Conservation (phyloP, 768 basidiomycete genomes). For the Coprinopsis marcescibilis region DNA sequence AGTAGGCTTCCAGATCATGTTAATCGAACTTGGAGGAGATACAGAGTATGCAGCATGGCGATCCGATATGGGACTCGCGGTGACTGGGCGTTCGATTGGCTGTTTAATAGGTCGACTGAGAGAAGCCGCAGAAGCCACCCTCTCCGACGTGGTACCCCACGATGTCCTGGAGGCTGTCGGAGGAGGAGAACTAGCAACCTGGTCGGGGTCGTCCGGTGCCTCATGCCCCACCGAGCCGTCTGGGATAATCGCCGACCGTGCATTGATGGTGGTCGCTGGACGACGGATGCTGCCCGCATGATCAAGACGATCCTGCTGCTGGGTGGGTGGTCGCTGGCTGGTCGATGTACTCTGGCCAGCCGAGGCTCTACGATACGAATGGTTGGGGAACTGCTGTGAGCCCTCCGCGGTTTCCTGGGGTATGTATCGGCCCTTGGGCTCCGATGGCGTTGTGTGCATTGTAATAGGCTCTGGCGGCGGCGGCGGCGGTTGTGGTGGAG, state of each 20-base stretch:
- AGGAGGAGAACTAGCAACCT: background rate
- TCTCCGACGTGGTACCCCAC: background rate
- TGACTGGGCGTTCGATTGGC: background rate
- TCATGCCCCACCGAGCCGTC: background rate
- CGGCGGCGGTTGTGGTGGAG: slow-evolving; percentile 8
- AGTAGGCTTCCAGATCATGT: slow-evolving; percentile 42
- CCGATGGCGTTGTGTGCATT: background rate
- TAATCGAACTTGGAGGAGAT: slow-evolving; percentile 20
- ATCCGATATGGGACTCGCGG: slow-evolving; percentile 29
- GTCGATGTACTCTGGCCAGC: background rate
- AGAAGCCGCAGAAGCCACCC: background rate
- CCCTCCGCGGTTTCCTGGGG: too few relatives aligned
- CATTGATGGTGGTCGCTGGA: background rate
- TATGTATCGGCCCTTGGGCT: too few relatives aligned
- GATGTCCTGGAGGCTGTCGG: background rate
- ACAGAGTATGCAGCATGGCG: slow-evolving; percentile 26
- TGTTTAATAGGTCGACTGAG: background rate
- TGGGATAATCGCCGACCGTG: background rate
- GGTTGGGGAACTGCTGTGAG: too few relatives aligned
- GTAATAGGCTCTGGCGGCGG: background rate
- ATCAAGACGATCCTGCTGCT: background rate
- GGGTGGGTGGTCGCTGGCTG: background rate
- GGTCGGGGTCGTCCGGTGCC: background rate
- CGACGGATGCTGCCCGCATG: slow-evolving; percentile 1
- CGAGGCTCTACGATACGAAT: background rate